Evolutionary conservation across 257 asterid genomes (phyloP), one percentile per base, ranked within the genome.

Genomic region (Gentiana straminea): DNA sequence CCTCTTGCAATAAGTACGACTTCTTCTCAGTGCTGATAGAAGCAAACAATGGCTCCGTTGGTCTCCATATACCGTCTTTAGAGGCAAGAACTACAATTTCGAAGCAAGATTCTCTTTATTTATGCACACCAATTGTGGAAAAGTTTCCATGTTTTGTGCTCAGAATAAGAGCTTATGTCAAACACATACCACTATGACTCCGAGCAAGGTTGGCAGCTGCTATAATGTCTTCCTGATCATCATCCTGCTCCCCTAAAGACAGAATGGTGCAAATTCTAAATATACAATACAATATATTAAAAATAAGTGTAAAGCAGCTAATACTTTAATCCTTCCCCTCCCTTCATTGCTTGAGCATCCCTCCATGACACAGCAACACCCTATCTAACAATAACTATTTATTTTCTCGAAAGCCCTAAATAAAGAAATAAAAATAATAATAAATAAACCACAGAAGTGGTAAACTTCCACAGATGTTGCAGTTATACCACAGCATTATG

Each of bases 161-260:
- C 46, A 3, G 2, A 41, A 41, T 35, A 48, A 32, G 13, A 49
- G 4, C 2, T 33, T 57, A 61, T 47, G 36, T 44, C 37, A 51
- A 55, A 66, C 45, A 64, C 85, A 50, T 77, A 91, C 98, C 13
- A 66, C 75, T 76, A 64, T 84, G 81, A 64, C 64, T 81, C 75
- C 74, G 75, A 57, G 94, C 88, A 61, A 72, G 71, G 53, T 76
- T 84, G 51, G 96, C 96, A 55, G 94, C 94, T 52, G 78, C 62
- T 63, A 77, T 43, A 68, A 87, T 87, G 71, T 91, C 98, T 59
- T 91, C 98, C 3, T 75, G 88, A 53, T 85, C 96, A 55, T 90
- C 98, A 51, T 87, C 96, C 50, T 86, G 78, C 72, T 91, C 97
- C 74, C 97, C 98, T 91, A 78, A 69, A 64, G 5, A 67, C 32